These are phyloP conservation scores for Tarenaya hassleriana DNA, from an alignment of 345 rosid genomes.

Conservation along the genomic window DNA sequence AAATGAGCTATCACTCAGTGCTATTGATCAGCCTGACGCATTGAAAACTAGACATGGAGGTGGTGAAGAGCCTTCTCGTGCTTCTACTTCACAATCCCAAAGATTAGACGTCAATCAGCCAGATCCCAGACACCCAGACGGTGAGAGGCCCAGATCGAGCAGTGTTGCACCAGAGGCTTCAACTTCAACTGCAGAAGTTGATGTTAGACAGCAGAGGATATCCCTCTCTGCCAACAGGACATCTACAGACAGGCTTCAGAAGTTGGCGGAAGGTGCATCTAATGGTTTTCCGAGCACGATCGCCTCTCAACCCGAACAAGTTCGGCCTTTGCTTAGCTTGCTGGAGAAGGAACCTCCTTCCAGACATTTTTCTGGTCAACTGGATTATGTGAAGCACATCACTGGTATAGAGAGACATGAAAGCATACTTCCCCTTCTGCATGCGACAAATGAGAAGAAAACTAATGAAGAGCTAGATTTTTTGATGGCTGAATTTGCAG, in stretches of 20 bases:
- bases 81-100: constrained; percentile 68
- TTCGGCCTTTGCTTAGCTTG: constrained; percentile 94
- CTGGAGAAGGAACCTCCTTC: constrained; percentile 98
- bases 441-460: constrained; percentile 83
- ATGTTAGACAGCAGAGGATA: constrained; percentile 44
- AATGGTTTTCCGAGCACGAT: constrained; percentile 46
- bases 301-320: constrained; percentile 64
- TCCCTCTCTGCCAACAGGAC: constrained; percentile 45
- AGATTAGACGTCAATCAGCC: constrained; percentile 63
- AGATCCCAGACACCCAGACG: too few species aligned
- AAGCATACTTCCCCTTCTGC: constrained; percentile 79
- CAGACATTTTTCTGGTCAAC: constrained; percentile 75
- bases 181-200: constrained; percentile 40
- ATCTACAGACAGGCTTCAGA: constrained; percentile 71
- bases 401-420: constrained; percentile 93
- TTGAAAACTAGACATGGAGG: constrained; percentile 51
- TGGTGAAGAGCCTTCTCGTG: constrained; percentile 66
- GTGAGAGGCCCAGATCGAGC: constrained; percentile 60
- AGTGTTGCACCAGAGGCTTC: constrained; percentile 46
- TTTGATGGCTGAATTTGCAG: constrained; percentile 96
- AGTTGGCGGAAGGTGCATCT: constrained; percentile 51
- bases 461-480: constrained; percentile 85
- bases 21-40: constrained; percentile 56
- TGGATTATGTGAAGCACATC: constrained; percentile 71
- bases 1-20: constrained; percentile 43